A percentile compares a stretch with the other conserved stretches of the same genome.
Conservation (phyloP, 2,329 filamentous ascomycete genomes). For the Fusarium cicatricum region DNA sequence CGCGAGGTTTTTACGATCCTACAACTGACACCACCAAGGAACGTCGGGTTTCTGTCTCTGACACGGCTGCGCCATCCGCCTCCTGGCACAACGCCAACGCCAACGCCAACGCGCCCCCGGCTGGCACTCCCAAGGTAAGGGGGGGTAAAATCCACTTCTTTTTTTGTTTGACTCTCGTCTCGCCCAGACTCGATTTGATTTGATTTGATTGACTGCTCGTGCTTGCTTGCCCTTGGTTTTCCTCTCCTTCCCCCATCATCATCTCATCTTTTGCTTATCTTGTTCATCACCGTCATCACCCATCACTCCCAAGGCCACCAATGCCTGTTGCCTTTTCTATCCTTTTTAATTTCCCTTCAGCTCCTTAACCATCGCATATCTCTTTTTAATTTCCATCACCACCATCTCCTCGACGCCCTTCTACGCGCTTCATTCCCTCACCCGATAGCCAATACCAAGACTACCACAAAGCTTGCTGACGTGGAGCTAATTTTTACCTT, state of each 20-base stretch:
- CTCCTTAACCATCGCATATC: conserved; percentile 19
- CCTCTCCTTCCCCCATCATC: conserved; percentile 17
- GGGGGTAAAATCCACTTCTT: conserved; percentile 45
- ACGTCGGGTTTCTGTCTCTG: conserved; percentile 52
- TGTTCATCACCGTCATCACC: conserved; percentile 15
- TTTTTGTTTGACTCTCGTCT: conserved; percentile 39
- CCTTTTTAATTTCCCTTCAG: conserved; percentile 19
- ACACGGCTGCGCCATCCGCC: conserved; percentile 43
- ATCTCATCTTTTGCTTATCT: conserved; percentile 19
- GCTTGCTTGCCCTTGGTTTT: conserved; percentile 31
- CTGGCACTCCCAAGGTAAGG: conserved; percentile 59
- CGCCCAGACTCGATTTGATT: conserved; percentile 30
- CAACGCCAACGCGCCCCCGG: conserved; percentile 49
- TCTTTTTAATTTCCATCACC: conserved; percentile 35
- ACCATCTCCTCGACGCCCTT: conserved; percentile 26
- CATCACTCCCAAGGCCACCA: conserved; percentile 32
- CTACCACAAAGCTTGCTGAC: conserved; percentile 38
- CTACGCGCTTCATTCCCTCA: conserved; percentile 18
- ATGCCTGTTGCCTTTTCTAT: conserved; percentile 33
- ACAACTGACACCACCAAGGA: conserved; percentile 60
- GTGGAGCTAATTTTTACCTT: conserved; percentile 39
- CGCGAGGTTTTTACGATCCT: conserved; percentile 63
- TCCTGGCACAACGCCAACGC: conserved; percentile 53
- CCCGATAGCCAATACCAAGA: conserved; percentile 20
- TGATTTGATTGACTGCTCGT: conserved; percentile 31